A percentile compares a stretch with the other conserved stretches of the same genome.
phyloP scores from a whole-genome alignment of 176 grass and related monocot genomes.

The Elymus sibiricus region DNA sequence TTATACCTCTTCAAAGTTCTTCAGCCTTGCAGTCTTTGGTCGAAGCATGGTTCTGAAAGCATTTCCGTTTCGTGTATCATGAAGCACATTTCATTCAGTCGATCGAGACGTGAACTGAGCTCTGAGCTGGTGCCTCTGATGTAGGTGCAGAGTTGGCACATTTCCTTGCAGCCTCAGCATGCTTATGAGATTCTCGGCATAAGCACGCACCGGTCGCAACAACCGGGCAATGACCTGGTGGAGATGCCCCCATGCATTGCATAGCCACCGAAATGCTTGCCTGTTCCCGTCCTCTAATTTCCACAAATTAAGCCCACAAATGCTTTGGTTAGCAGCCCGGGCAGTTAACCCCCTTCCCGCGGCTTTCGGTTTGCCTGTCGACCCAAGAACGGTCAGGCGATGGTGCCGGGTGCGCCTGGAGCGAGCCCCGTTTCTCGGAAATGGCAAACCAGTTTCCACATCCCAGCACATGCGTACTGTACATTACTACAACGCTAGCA shows the following conservation, averaged over 20 bases:
- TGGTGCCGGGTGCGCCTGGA: not conserved
- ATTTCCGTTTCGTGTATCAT: not conserved
- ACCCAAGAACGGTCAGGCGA: not conserved
- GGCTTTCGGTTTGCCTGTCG: not conserved
- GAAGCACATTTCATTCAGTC: not conserved
- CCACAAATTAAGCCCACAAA: not conserved
- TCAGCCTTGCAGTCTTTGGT: not conserved
- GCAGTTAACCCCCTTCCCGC: not conserved
- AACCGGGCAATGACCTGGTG: not conserved
- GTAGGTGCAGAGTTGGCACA: not conserved
- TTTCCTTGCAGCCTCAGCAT: not conserved
- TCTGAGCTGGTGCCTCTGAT: not conserved
- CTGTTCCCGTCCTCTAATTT: not conserved
- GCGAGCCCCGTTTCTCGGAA: not conserved
- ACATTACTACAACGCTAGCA: not conserved
- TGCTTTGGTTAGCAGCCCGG: not conserved
- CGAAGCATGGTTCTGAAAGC: not conserved
- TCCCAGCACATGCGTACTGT: not conserved
- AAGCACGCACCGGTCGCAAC: not conserved
- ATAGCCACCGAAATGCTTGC: not conserved
- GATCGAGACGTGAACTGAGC: not conserved
- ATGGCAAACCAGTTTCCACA: not conserved
- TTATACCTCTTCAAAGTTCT: not conserved
- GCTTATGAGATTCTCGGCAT: not conserved
- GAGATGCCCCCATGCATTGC: not conserved